phyloP scores from a whole-genome alignment of 148 eudicot species.

The Vaccinium corymbosum region DNA sequence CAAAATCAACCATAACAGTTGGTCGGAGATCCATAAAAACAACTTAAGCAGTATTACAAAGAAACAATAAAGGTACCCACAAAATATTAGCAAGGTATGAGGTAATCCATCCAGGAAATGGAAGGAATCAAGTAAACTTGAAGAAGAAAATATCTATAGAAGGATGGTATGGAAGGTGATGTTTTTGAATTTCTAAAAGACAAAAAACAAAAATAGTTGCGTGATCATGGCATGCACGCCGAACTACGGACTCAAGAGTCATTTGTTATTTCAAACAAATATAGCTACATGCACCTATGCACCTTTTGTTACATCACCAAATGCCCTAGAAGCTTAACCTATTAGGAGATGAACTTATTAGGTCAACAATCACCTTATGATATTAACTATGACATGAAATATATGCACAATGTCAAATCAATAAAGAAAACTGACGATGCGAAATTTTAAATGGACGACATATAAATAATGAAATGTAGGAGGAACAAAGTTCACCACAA shows the following conservation, averaged over 20 bases:
- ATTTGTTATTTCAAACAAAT: neutral
- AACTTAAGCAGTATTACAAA: neutral
- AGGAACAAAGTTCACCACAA: slow-evolving; percentile 3
- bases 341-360: neutral
- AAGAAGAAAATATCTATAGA: neutral
- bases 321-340: neutral
- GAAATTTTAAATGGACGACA: neutral
- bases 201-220: neutral
- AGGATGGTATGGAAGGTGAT: slow-evolving; percentile 4
- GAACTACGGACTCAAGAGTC: neutral
- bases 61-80: neutral
- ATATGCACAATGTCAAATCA: neutral
- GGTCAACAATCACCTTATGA: neutral
- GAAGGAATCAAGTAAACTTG: neutral
- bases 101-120: neutral
- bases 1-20: slow-evolving; percentile 14
- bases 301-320: neutral
- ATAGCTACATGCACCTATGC: neutral
- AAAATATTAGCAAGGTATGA: neutral
- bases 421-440: neutral
- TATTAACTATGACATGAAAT: neutral
- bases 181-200: neutral
- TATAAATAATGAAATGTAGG: neutral
- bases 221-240: neutral
- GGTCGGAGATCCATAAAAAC: neutral